Evolutionary conservation across 2,329 filamentous ascomycete species (phyloP), one percentile per base, ranked within the genome.

Genomic region (Incumbomyces delicatus): DNA sequence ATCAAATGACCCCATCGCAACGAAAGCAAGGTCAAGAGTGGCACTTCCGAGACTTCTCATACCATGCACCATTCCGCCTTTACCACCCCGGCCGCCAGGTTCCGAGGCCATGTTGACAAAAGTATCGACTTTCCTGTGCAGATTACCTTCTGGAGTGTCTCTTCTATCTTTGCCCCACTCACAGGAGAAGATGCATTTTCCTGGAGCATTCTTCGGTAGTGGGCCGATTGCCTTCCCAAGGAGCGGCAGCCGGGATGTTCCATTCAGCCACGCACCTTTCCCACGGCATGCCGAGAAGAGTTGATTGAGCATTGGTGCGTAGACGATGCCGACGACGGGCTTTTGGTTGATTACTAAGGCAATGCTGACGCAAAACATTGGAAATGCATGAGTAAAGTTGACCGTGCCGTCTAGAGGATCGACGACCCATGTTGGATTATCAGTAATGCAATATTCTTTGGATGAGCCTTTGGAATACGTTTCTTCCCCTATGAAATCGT

Each of bases 301-400:
- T 53, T 86, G 81, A 57, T 75, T 67, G 12, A 85, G 68, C 53
- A 87, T 79, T 0, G 84, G 85, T 0, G 83, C 83, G 57, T 83
- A 78, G 58, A 88, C 81, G 38, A 87, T 75, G 16, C 85, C 85
- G 42, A 88, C 76, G 2, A 81, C 63, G 2, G 85, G 81, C 22
- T 69, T 63, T 6, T 74, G 71, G 14, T 74, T 63, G 46, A 85
- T 59, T 18, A 82, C 69, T 58, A 88, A 80, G 41, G 74, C 83
- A 57, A 88, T 87, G 31, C 81, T 85, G 36, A 88, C 80, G 63
- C 85, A 88, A 66, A 85, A 87, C 80, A 87, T 86, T 49, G 83
- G 83, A 59, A 86, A 87, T 5, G 86, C 73, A 62, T 88, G 85
- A 27, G 83, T 85, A 66, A 84, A 88, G 69, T 88, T 88, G 50